Percentiles rank a stretch among this genome's conserved stretches.
These are phyloP conservation scores for Gonapodya sp. DNA, from an alignment of 192 early-diverging fungal species.

Conservation along the genomic window DNA sequence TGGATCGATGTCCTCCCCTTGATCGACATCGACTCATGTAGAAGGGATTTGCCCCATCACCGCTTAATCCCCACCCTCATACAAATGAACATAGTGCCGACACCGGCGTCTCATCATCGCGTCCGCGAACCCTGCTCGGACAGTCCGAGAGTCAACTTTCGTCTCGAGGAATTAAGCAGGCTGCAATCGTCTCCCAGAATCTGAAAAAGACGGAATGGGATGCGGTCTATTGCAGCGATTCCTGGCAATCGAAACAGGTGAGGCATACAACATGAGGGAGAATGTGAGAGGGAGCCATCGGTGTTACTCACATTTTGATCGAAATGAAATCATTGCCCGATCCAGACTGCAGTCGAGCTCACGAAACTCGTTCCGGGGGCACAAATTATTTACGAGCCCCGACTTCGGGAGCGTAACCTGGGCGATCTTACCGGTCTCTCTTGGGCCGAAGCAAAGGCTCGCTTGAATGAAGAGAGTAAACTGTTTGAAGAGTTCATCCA, in stretches of 20 bases:
- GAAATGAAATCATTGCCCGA: not conserved
- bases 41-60: not conserved
- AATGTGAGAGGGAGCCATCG: too few species aligned
- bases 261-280: too few species aligned
- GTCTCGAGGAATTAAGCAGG: not conserved
- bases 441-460: not conserved
- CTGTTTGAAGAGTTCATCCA: not conserved
- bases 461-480: not conserved
- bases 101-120: not conserved
- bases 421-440: not conserved
- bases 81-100: too few species aligned
- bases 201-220: not conserved
- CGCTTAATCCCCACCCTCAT: not conserved
- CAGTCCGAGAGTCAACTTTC: not conserved
- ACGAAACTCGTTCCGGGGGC: not conserved
- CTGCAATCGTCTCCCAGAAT: not conserved
- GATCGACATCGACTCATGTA: not conserved
- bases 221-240: not conserved
- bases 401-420: not conserved
- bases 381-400: not conserved
- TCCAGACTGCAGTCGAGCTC: not conserved
- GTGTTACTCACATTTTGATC: too few species aligned
- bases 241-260: not conserved
- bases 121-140: not conserved
- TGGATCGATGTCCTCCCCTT: not conserved